Conservation (phyloP, 2,329 filamentous ascomycete species). For the Parasarocladium wereldwijsianum region DNA sequence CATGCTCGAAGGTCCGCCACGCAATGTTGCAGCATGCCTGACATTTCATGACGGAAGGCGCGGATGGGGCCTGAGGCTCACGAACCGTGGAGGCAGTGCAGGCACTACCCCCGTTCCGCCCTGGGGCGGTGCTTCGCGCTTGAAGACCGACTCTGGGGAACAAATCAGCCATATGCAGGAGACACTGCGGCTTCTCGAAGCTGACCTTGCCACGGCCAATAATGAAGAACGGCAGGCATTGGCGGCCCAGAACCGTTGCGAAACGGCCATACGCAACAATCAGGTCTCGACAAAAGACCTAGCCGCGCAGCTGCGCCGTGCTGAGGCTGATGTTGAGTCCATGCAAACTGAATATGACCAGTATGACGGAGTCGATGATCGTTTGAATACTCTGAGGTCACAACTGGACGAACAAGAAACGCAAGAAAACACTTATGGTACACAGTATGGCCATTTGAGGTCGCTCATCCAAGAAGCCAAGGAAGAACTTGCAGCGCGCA, state of each 20-base stretch:
- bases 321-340: constrained; percentile 41
- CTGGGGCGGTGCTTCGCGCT: constrained; percentile 43
- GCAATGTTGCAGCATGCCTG: constrained; percentile 61
- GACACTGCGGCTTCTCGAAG: constrained; percentile 35
- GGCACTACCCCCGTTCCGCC: constrained; percentile 28
- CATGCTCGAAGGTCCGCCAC: constrained; percentile 50
- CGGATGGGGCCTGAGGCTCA: constrained; percentile 45
- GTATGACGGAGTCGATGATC: constrained; percentile 53
- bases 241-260: constrained; percentile 23
- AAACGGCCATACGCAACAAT: constrained; percentile 29
- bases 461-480: constrained; percentile 32
- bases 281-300: constrained; percentile 22
- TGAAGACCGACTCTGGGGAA: constrained; percentile 61
- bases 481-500: no score
- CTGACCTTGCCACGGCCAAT: constrained; percentile 37
- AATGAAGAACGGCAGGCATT: constrained; percentile 29
- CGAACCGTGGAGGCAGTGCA: constrained; percentile 24
- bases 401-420: constrained; percentile 41
- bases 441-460: constrained; percentile 37
- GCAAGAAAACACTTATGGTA: constrained; percentile 32
- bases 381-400: constrained; percentile 41
- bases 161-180: constrained; percentile 43
- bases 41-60: constrained; percentile 46
- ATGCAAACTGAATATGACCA: constrained; percentile 46
- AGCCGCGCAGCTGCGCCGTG: constrained; percentile 38